Conservation (phyloP, 805 yeast species). For the Ogataea polymorpha region DNA sequence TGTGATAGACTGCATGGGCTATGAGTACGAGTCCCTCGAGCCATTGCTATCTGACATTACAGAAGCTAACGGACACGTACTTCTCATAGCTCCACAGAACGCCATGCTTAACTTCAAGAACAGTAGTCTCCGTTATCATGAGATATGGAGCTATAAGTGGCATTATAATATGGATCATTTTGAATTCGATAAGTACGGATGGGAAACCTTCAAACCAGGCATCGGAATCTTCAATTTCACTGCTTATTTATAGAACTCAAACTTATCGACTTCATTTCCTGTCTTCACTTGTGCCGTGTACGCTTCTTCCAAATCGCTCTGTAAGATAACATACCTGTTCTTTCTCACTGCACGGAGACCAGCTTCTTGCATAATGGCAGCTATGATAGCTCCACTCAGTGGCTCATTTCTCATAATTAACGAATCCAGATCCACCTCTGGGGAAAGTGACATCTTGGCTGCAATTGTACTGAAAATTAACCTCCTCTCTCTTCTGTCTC, state of each 20-base stretch:
- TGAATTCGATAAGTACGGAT: constrained; percentile 42
- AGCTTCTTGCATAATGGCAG: constrained; percentile 99
- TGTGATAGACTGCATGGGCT: constrained; percentile 47
- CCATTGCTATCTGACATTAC: constrained; percentile 2
- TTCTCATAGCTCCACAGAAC: constrained; percentile 30
- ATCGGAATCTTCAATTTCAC: constrained; percentile 47
- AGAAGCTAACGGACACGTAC: constrained; percentile 2
- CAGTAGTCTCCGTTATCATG: constrained; percentile 9
- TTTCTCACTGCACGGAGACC: constrained; percentile 98
- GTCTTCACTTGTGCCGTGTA: constrained; percentile 95
- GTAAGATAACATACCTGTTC: constrained; percentile 94
- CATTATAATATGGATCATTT: constrained; percentile 78
- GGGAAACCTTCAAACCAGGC: constrained; percentile 56
- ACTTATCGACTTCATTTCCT: constrained; percentile 92
- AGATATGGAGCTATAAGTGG: constrained; percentile 36
- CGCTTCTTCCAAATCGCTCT: constrained; percentile 96
- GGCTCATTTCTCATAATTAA: constrained; percentile 95
- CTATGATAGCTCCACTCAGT: constrained; percentile 93
- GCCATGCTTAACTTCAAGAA: constrained; percentile 22
- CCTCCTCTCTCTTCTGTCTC: constrained; percentile 97
- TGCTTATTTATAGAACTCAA: constrained; percentile 85
- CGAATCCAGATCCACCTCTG: constrained; percentile 95
- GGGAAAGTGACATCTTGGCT: constrained; percentile 95
- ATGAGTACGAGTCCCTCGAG: constrained; percentile 25
- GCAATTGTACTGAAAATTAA: constrained; percentile 94